Base-by-base conservation (phyloP, 1,284 basidiomycete genomes). In the Cryptococcus sp. region DNA sequence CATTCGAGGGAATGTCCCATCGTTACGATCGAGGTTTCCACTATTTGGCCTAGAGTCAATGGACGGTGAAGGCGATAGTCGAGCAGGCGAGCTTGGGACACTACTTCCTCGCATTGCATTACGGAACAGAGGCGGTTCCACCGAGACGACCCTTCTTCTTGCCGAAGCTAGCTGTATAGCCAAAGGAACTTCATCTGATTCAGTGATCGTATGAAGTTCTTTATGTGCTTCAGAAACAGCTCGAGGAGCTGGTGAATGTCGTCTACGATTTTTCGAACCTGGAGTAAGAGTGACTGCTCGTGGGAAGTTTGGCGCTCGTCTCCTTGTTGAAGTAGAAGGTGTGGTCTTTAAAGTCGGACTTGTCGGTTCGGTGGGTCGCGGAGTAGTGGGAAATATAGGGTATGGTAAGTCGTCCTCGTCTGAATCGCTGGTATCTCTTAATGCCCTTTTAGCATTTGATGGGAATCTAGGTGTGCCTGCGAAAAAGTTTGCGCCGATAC, bases 31-130 rank as follows among this genome's bases (percentile, higher is more conserved):
- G 23, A 23, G 23, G 23, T 23, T 23, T 5, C 51, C 38, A 10
- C n/a, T n/a, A 8, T 46, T 35, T 6, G 49, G 47, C 5, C 15
- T 36, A 4, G 41, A 30, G 23, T 48, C 53, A 15, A 70, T 70
- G 4, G 63, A 63, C 0, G 68, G 68, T 7, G 68, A 70, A 10
- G 68, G 66, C 33, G 63, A 65, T 7, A 70, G 56, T 13, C 59
- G 55, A 3, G 66, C 59, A 6, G 69, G 66, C 0, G 66, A 58
- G 15, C 45, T 34, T n/a, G 62, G 47, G 5, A 52, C 45, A 45
- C 49, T 49, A 14, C 50, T 45, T n/a, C 35, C 47, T 45, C 33
- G 35, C 32, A 59, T 41, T 4, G 50, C 56, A 0, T 64, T 55
- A 3, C 56, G 58, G 3, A 59, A 42, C 6, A 65, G 4, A 42